Conservation (phyloP, 768 basidiomycete species). For the Hemileccinum rubropunctum region DNA sequence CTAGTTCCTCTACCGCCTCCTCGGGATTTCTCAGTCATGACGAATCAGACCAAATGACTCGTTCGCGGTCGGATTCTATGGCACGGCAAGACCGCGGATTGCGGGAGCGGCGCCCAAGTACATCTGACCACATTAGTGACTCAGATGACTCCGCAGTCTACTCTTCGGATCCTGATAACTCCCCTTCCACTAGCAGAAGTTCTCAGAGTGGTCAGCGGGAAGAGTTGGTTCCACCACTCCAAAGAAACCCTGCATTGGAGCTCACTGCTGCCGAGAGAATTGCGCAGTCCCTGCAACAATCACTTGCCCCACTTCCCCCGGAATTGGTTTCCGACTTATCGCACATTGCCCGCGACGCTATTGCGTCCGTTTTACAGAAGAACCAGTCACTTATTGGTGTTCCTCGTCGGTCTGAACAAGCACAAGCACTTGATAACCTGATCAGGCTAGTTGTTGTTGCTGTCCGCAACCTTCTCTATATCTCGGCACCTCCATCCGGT, state of each 20-base stretch:
- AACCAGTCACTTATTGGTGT: constrained; percentile 50
- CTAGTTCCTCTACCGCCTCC: constrained; percentile 33
- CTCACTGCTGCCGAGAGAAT: constrained; percentile 67
- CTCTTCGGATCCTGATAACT: constrained; percentile 32
- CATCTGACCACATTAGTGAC: constrained; percentile 53
- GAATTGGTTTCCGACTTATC: constrained; percentile 62
- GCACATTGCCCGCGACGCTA: constrained; percentile 53
- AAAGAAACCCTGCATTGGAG: constrained; percentile 34
- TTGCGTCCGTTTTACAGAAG: constrained; percentile 55
- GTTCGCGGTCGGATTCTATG: constrained; percentile 36
- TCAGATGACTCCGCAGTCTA: constrained; percentile 73
- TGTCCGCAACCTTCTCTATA: constrained; percentile 77
- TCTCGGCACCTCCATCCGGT: constrained; percentile 55
- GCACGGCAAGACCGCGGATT: constrained; percentile 26
- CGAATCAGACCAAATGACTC: constrained; percentile 21
- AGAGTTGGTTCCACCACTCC: constrained; percentile 8
- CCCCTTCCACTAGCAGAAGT: constrained; percentile 30
- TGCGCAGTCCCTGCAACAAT: constrained; percentile 62
- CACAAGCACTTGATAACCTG: constrained; percentile 56
- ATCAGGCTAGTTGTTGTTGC: constrained; percentile 63
- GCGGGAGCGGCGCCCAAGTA: constrained; percentile 30
- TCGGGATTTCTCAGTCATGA: constrained; percentile 26
- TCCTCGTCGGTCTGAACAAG: constrained; percentile 51
- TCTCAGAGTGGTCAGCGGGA: constrained; percentile 30
- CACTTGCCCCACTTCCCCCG: constrained; percentile 54